A percentile compares a stretch with the other conserved stretches of the same genome.
Evolutionary conservation across 352 stramenopile genomes (phyloP).

Genomic region (Pythium brachiatum): DNA sequence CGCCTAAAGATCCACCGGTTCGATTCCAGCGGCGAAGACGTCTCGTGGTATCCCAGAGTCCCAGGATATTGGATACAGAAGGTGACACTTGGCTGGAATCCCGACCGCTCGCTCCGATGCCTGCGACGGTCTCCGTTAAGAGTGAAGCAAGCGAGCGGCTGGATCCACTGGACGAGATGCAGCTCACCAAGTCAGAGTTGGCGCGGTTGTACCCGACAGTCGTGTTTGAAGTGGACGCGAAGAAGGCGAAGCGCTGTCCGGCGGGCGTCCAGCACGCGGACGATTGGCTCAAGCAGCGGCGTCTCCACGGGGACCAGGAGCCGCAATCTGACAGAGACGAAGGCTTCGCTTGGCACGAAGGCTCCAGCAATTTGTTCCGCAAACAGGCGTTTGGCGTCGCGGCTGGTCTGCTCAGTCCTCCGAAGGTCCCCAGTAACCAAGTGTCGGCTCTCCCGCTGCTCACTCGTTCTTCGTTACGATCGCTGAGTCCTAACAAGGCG

Average conservation of each 20-base stretch:
- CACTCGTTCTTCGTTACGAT: neutral
- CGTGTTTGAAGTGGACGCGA: constrained; percentile 18
- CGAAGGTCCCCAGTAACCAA: neutral
- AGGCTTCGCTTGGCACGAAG: neutral
- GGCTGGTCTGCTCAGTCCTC: neutral
- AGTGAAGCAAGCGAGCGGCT: neutral
- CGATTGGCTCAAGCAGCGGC: constrained; percentile 16
- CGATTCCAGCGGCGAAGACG: neutral
- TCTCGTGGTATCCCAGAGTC: neutral
- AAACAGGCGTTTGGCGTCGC: neutral
- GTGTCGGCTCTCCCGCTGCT: neutral
- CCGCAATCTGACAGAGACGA: neutral
- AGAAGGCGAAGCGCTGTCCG: constrained; percentile 16
- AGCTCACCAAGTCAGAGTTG: neutral
- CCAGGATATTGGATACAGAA: neutral
- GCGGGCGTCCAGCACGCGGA: constrained; percentile 20
- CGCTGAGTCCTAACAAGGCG: neutral
- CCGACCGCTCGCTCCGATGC: constrained; percentile 9
- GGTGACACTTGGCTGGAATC: neutral
- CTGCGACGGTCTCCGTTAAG: neutral
- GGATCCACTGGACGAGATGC: neutral
- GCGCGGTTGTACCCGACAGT: constrained; percentile 10
- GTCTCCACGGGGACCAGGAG: neutral
- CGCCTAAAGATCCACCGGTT: neutral
- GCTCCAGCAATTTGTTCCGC: neutral